Percentiles rank a stretch among this genome's conserved stretches.
phyloP scores from a whole-genome alignment of 2,329 filamentous ascomycete species.

The Periconia sp. region DNA sequence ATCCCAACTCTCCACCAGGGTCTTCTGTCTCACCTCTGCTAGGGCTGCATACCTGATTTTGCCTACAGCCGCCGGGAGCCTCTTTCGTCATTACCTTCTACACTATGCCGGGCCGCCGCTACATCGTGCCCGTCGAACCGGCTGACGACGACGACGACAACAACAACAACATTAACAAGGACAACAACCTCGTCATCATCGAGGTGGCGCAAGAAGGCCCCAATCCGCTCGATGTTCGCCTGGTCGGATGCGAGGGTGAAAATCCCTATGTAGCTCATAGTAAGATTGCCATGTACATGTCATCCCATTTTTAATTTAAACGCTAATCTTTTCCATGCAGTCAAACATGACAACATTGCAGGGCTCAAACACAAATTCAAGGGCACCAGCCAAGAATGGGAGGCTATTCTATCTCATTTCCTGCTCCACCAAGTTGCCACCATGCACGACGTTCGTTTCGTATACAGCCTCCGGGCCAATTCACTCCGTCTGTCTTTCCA shows the following conservation, averaged over 20 bases:
- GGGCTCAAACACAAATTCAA: constrained; percentile 38
- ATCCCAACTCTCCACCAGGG: constrained; percentile 10
- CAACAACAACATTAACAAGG: constrained; percentile 45
- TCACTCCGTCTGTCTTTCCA: constrained; percentile 65
- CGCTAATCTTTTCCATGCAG: constrained; percentile 23
- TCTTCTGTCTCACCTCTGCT: constrained; percentile 15
- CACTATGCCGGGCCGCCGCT: constrained; percentile 19
- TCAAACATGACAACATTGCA: constrained; percentile 35
- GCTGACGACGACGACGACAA: constrained; percentile 55
- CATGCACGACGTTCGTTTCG: constrained; percentile 57
- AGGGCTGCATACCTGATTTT: constrained; percentile 6
- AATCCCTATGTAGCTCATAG: constrained; percentile 60
- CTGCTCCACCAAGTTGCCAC: constrained; percentile 53
- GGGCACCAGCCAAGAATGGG: constrained; percentile 62
- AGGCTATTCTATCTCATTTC: constrained; percentile 59
- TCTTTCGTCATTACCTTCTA: constrained; percentile 3
- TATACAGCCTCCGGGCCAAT: constrained; percentile 59
- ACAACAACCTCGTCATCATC: constrained; percentile 60
- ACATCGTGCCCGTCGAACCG: constrained; percentile 62
- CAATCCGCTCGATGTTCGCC: constrained; percentile 63
- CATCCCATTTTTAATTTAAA: constrained; percentile 19
- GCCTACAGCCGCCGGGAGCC: neutral
- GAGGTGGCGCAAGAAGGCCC: constrained; percentile 57
- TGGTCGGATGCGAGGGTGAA: constrained; percentile 69
- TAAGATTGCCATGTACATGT: constrained; percentile 47